Evolutionary conservation across 2,329 filamentous ascomycete species (phyloP), one percentile per base, ranked within the genome.

Genomic region (Elsinoe batatas): DNA sequence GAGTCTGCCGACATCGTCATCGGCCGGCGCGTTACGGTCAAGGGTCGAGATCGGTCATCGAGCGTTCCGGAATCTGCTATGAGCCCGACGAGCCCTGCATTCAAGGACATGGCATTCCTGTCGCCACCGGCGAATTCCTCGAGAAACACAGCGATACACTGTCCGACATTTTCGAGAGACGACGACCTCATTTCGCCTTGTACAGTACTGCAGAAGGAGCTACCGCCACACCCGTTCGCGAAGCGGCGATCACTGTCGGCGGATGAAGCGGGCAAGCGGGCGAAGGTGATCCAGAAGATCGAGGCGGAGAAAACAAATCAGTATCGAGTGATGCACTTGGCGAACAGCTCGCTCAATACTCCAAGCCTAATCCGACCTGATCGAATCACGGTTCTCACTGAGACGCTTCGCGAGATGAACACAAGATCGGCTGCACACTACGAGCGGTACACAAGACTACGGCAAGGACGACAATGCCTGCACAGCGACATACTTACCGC

Each of bases 1-100:
- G 51, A 43, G 33, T 42, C 53, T 12, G 53, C 53, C 2, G 53
- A 55, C n/a, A 55, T 55, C 36, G 53, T 55, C 40, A 55, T 55
- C 15, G 53, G 53, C 10, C 53, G 53, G n/a, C 38, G 40, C 2
- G 32, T 55, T 11, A 55, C 53, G 12, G 40, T 55, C 38, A 55
- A 55, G 32, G 40, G 38, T 22, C 17, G 26, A 13, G 51, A 54
- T 20, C 51, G 38, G 17, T 51, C 47, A 5, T 51, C 47, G 15
- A 51, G 47, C 33, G 47, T 51, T 3, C 47, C 47, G 12, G 47
- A 51, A 33, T 36, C 47, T 38, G 47, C 47, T 4, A 51, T 51
- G 33, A 51, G 47, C 33, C 47, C 47, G 5, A 51, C 36, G 32
- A 51, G 47, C 20, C 33, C 47, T 3, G 18, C 10, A 17, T 51